Percentiles rank a stretch among this genome's conserved stretches.
Conservation (phyloP, 768 basidiomycete genomes). For the Mycena rosella region DNA sequence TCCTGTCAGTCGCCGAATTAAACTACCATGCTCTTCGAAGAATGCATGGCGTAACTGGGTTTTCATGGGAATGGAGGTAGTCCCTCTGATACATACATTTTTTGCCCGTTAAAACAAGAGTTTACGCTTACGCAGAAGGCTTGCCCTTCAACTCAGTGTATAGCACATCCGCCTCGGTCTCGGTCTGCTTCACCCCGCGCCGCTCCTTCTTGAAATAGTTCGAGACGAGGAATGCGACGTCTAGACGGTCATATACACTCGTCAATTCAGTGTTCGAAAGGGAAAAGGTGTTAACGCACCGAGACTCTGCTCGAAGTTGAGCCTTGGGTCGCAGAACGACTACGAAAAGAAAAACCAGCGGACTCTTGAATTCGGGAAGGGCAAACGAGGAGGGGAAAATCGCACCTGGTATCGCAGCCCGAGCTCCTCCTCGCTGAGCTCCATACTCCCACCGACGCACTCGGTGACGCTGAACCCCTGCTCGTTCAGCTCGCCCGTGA, state of each 20-base stretch:
- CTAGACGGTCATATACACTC: constrained; percentile 53
- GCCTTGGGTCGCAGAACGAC: constrained; percentile 94
- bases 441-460: constrained; percentile 97
- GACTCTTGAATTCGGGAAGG: too few species aligned
- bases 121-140: constrained; percentile 10
- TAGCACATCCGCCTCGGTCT: constrained; percentile 47
- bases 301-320: constrained; percentile 96
- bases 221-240: constrained; percentile 89
- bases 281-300: constrained; percentile 60
- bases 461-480: constrained; percentile 97
- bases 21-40: too few species aligned
- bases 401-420: constrained; percentile 89
- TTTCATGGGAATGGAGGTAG: too few species aligned
- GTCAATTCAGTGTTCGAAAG: too few species aligned
- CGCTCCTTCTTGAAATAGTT: constrained; percentile 83
- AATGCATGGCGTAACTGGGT: too few species aligned
- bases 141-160: constrained; percentile 49
- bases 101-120: too few species aligned
- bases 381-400: neutral
- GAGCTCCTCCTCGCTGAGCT: constrained; percentile 88
- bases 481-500: constrained; percentile 91
- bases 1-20: too few species aligned
- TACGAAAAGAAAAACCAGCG: constrained; percentile 39
- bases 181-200: constrained; percentile 46
- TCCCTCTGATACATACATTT: too few species aligned